Conservation (phyloP, 148 eudicot genomes). For the Vaccinium macrocarpon region DNA sequence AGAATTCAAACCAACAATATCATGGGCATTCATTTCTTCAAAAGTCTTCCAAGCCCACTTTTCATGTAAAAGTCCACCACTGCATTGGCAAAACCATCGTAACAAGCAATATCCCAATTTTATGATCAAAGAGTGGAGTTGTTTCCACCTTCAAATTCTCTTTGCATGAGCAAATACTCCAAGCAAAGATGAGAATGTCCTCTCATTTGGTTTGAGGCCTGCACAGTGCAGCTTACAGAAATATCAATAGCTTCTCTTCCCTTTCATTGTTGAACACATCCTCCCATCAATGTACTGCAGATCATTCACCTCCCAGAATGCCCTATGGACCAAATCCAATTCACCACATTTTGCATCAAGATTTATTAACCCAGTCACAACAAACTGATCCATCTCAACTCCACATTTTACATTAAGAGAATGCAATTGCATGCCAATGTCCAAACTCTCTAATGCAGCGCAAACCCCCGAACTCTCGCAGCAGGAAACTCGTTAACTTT, state of each 20-base stretch:
- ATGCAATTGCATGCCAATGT: constrained; percentile 41
- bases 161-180: constrained; percentile 33
- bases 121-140: constrained; percentile 32
- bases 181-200: constrained; percentile 34
- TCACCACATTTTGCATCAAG: constrained; percentile 36
- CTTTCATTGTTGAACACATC: constrained; percentile 32
- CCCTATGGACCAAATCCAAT: constrained; percentile 26
- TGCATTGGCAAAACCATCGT: constrained; percentile 35
- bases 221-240: constrained; percentile 29
- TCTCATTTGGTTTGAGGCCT: constrained; percentile 38
- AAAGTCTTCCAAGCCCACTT: constrained; percentile 21
- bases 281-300: constrained; percentile 36
- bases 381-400: constrained; percentile 35
- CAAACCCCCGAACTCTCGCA: constrained; percentile 32
- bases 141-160: constrained; percentile 25
- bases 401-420: constrained; percentile 29
- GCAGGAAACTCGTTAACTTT: constrained; percentile 31
- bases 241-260: constrained; percentile 32
- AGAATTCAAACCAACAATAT: constrained; percentile 38
- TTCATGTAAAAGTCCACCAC: constrained; percentile 37
- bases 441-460: constrained; percentile 27
- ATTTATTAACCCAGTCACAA: constrained; percentile 36
- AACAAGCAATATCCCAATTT: constrained; percentile 30
- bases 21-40: constrained; percentile 30
- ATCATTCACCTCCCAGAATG: constrained; percentile 27